A percentile compares a stretch with the other conserved stretches of the same genome.
phyloP scores from a whole-genome alignment of 352 stramenopile species.

The Globisporangium radiosum region DNA sequence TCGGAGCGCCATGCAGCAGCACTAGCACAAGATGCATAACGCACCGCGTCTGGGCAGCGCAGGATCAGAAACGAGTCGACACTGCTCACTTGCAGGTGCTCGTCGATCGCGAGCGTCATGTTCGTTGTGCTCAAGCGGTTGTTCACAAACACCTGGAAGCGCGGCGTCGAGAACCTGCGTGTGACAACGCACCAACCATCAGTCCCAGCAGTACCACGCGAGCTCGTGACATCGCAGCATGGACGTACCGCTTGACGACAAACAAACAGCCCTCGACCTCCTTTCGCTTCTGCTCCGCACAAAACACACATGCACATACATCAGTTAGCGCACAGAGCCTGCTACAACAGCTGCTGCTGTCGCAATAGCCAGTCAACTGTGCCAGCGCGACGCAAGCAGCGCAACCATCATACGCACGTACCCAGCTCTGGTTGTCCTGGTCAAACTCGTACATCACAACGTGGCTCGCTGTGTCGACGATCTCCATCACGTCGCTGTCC shows the following conservation, averaged over 20 bases:
- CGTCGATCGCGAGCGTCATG: slow-evolving; percentile 71
- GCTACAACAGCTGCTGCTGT: neutral
- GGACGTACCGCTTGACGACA: slow-evolving; percentile 64
- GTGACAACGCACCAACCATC: neutral
- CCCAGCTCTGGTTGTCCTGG: slow-evolving; percentile 74
- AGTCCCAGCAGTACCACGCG: neutral
- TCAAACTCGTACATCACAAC: slow-evolving; percentile 88
- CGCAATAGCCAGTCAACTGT: neutral
- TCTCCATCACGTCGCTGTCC: slow-evolving; percentile 71
- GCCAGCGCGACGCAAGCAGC: neutral
- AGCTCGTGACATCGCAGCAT: neutral
- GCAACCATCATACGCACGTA: slow-evolving; percentile 21
- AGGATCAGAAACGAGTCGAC: slow-evolving; percentile 84
- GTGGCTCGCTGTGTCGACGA: slow-evolving; percentile 80
- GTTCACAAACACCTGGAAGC: slow-evolving; percentile 86
- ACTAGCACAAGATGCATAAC: slow-evolving; percentile 1
- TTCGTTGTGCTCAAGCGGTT: slow-evolving; percentile 87
- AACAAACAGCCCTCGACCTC: slow-evolving; percentile 83
- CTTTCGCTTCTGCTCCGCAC: slow-evolving; percentile 64
- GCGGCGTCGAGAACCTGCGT: slow-evolving; percentile 54
- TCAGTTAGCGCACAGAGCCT: neutral
- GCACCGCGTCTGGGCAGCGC: slow-evolving; percentile 51
- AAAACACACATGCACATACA: neutral
- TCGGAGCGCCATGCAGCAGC: too few species aligned
- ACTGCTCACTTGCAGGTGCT: slow-evolving; percentile 69